Percentiles rank a stretch among this genome's conserved stretches.
Conservation (phyloP, 2,329 filamentous ascomycete species). For the Aspergillus arachidicola region DNA sequence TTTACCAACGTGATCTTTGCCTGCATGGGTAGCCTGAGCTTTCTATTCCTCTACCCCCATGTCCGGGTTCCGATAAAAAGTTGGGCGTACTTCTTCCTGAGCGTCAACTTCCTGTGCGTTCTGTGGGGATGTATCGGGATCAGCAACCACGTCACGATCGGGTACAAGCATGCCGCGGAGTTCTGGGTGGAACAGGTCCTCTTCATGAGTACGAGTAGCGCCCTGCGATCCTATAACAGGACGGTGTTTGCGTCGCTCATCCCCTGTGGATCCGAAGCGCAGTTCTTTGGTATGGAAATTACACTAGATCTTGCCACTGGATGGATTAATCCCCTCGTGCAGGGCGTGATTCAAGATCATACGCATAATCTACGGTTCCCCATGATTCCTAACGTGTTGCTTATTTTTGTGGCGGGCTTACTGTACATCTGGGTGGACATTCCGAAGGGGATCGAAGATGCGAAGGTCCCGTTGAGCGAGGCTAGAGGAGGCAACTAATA, state of each 20-base stretch:
- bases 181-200: constrained; percentile 19
- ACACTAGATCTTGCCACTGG: constrained; percentile 17
- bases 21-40: constrained; percentile 19
- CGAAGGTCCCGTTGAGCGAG: constrained; percentile 10
- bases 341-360: constrained; percentile 15
- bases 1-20: constrained; percentile 23
- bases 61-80: constrained; percentile 8
- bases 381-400: constrained; percentile 18
- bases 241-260: constrained; percentile 15
- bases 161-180: constrained; percentile 17
- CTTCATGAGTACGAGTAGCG: constrained; percentile 18
- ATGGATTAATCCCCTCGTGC: constrained; percentile 18
- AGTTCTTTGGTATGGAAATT: constrained; percentile 18
- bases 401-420: constrained; percentile 11
- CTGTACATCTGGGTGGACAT: constrained; percentile 17
- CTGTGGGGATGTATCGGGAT: constrained; percentile 19
- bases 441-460: constrained; percentile 15
- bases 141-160: constrained; percentile 14
- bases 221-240: constrained; percentile 15
- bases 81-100: constrained; percentile 13
- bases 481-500: not conserved
- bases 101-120: constrained; percentile 13
- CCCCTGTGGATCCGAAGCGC: constrained; percentile 13
- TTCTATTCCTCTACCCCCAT: constrained; percentile 21
- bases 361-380: constrained; percentile 18